Evolutionary conservation across 2,329 filamentous ascomycete species (phyloP), one percentile per base, ranked within the genome.

Genomic region (Penicillium frequentans): DNA sequence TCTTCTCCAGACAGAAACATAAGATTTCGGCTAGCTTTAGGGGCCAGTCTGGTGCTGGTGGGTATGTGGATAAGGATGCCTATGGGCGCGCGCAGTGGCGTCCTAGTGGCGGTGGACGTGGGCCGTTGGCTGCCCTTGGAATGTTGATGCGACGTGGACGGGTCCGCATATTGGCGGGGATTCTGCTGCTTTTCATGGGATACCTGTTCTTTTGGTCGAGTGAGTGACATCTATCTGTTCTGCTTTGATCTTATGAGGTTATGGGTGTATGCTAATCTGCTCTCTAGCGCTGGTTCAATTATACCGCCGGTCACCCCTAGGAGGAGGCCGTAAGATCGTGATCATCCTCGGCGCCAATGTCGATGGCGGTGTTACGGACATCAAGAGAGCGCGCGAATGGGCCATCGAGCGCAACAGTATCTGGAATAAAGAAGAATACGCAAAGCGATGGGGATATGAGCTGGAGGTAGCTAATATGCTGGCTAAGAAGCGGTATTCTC

Each of bases 401-500:
- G 95, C 95, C 1, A 96, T 98, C 68, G 95, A 99, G 78, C 84
- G 95, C 73, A 93, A 98, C 79, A 98, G 93, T 71, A 86, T 98
- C 54, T 88, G 88, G 73, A 99, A 99, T 78, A 99, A 99, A 81
- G 88, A 89, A 72, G 90, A 88, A 69, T 99, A 99, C 71, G 89
- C 87, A 2, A 82, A 85, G 33, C 84, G 83, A 72, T 98, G 95
- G 93, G 95, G 95, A 14, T 98, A 99, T 73, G 90, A 97, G 60
- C 80, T 99, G 57, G 95, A 99, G 74, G 89, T 98, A 70, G 91
- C 96, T 64, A 96, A 99, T 74, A 96, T 99, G 93, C 93, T 92
- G 79, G 96, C 93, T 53, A 96, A 97, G 84, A 98, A 97, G 79
- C 87, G 93, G 64, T 99, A 99, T 73, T 93, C 95, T 27, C 95